Evolutionary conservation across 2,329 filamentous ascomycete genomes (phyloP), one percentile per base, ranked within the genome.

Genomic region (Fusarium mundagurra): DNA sequence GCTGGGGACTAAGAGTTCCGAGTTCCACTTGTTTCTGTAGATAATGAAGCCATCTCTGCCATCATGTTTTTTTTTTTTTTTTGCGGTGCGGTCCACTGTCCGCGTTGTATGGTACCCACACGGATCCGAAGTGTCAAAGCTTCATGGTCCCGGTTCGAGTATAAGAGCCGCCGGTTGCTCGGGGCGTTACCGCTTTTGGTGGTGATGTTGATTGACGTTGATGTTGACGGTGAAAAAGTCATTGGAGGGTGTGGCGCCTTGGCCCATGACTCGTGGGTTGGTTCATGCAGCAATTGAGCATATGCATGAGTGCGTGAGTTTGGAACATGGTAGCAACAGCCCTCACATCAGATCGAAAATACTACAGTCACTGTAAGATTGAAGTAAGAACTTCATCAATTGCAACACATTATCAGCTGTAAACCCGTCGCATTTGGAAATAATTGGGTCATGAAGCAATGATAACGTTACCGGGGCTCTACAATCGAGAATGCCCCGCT

Each of bases 121-220:
- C 67, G 67, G 67, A 61, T 71, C 67, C 67, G 67, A 70, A 36
- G 62, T 70, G 45, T 70, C 51, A 69, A 65, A 65, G 67, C 59
- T 29, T 63, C n/a, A 58, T 22, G 47, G 14, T 50, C 33, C 66
- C 44, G 55, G 17, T 54, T 43, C 13, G 13, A 61, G 55, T 7
- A 41, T 9, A 20, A 41, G 67, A 63, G 51, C 55, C 67, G 64
- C 22, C 48, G 48, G 38, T 51, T 44, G 54, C 41, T 67, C 61
- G 50, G 50, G 24, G 22, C 6, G 31, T 51, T 51, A 33, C 61
- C 64, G 61, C 31, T 43, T 58, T 65, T 14, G 51, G 36, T 43
- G 38, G 20, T 67, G 43, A 20, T 36, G 41, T 31, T 47, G 44
- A 20, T 66, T 66, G 47, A 27, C 27, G 39, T 53, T 66, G 47